Evolutionary conservation across 2,329 filamentous ascomycete genomes (phyloP), one percentile per base, ranked within the genome.

Genomic region (Catunica adiposa): DNA sequence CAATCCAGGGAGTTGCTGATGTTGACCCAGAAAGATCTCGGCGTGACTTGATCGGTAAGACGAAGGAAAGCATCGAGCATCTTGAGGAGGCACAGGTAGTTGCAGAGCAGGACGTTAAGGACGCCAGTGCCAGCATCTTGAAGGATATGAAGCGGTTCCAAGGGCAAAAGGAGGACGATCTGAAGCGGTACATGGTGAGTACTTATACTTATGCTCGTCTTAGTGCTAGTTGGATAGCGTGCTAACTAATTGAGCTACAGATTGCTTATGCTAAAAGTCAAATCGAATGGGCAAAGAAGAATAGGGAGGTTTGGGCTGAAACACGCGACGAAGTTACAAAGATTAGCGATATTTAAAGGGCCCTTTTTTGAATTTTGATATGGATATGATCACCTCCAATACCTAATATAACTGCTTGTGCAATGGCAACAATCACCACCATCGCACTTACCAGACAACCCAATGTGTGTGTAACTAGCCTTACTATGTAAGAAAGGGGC

Each of bases 11-110:
- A 3, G 90, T 97, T 63, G 90, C 92, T 1, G 92, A 98, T 66
- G 87, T 94, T 44, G 92, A 98, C 65, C 92, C 92, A 0, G 92
- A 98, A 70, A 78, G 89, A 60, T 95, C 89, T 46, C 78, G 92
- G 54, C 79, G 92, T 55, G 92, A 98, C 66, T 84, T 88, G 60
- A 96, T 98, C 62, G 89, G 90, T 40, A 97, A 96, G 75, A 98
- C 92, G 0, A 82, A 84, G 61, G 92, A 98, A 69, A 86, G 82
- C 57, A 81, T 98, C 60, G 77, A 70, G 48, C 78, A 96, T 71
- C 75, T 98, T 54, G 89, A 97, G 68, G 88, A 94, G 72, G 92
- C 92, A 0, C 78, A 96, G 57, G 79, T 88, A 31, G 89, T 86
- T 3, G 86, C 89, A 3, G 88, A 89, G 60, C 83, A 88, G 64